Conservation (phyloP, 768 basidiomycete genomes). For the Leccinum variicolor region DNA sequence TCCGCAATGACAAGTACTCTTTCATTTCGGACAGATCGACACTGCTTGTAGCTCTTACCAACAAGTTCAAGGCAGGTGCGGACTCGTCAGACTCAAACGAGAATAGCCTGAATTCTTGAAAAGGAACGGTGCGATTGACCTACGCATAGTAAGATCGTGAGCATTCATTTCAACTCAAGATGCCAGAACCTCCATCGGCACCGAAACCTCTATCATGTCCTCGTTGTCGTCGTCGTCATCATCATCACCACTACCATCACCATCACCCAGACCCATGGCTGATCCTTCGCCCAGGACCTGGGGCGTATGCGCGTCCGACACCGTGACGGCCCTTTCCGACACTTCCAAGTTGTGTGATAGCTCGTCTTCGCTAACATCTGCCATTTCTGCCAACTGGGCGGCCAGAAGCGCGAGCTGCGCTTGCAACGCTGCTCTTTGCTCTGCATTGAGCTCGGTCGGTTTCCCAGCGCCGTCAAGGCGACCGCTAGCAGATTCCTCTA, state of each 20-base stretch:
- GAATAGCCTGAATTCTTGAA: not conserved
- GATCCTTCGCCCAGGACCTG: constrained; percentile 3
- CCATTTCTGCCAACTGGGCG: constrained; percentile 68
- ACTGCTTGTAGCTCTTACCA: not conserved
- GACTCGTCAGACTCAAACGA: not conserved
- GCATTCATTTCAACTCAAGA: constrained; percentile 2
- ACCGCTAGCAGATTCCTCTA: constrained; percentile 5
- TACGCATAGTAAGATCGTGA: not conserved
- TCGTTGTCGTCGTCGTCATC: constrained; percentile 17
- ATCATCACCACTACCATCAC: constrained; percentile 5
- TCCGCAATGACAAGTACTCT: not conserved
- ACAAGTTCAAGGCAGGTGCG: not conserved
- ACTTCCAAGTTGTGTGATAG: constrained; percentile 27
- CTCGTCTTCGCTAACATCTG: constrained; percentile 37
- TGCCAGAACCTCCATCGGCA: constrained; percentile 19
- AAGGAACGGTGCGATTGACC: not conserved
- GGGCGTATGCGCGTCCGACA: not conserved
- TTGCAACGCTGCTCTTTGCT: constrained; percentile 64
- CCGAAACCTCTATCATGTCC: constrained; percentile 29
- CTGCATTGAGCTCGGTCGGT: constrained; percentile 32
- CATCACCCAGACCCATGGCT: constrained; percentile 5
- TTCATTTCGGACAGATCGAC: not conserved
- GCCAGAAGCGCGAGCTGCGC: constrained; percentile 71
- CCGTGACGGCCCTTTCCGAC: not conserved
- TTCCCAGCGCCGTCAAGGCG: constrained; percentile 5